These are phyloP conservation scores for Oryza glaberrima DNA, from an alignment of 176 grass and related monocot species.

Conservation along the genomic window DNA sequence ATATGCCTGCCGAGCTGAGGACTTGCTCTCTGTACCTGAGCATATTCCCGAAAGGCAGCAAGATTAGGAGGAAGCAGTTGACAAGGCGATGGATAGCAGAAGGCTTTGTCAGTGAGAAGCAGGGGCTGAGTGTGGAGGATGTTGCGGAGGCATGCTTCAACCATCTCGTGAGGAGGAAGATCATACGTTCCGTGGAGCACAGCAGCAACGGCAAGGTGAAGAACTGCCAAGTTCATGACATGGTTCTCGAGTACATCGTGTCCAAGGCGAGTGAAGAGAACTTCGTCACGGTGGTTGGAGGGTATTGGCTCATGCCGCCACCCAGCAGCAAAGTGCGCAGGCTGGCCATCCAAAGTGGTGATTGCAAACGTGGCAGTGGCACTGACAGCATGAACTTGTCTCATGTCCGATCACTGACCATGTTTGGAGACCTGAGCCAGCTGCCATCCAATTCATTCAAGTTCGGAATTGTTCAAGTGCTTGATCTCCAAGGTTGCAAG, in stretches of 20 bases:
- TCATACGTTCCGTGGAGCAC: background rate
- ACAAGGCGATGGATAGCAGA: constrained; percentile 3
- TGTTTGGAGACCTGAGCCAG: background rate
- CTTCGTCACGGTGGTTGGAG: background rate
- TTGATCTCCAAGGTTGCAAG: background rate
- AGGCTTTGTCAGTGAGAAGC: constrained; percentile 8
- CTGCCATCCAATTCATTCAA: background rate
- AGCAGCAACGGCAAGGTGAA: constrained; percentile 9
- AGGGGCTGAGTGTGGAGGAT: background rate
- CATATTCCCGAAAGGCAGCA: background rate
- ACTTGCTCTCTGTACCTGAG: constrained; percentile 12
- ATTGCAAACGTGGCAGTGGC: background rate
- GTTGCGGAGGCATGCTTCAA: constrained; percentile 7
- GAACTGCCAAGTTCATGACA: background rate
- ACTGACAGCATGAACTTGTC: background rate
- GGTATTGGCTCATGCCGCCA: background rate
- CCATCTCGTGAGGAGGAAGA: background rate
- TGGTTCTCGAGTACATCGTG: background rate
- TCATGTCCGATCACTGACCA: background rate
- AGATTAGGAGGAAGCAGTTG: background rate
- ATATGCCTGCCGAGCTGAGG: background rate
- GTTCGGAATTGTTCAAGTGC: background rate
- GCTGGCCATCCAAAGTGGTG: background rate
- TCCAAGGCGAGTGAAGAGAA: constrained; percentile 9
- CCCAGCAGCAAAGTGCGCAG: background rate